phyloP scores from a whole-genome alignment of 2,329 filamentous ascomycete species.

The Aspergillus glaucus region DNA sequence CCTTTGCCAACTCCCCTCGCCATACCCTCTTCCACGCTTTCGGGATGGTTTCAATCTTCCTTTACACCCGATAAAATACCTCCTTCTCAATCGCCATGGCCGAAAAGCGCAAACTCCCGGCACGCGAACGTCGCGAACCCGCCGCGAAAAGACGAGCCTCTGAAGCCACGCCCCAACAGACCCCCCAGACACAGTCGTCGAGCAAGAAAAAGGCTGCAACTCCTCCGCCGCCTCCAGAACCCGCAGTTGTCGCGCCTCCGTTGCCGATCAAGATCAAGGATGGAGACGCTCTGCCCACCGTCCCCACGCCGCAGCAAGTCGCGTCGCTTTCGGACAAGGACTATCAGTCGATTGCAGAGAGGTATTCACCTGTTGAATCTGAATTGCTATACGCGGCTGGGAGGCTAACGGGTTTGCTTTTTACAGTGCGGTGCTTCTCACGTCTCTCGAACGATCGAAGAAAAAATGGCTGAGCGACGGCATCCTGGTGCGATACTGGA shows the following conservation, averaged over 20 bases:
- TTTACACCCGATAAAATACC: background rate
- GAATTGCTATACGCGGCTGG: background rate
- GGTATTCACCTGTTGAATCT: slow-evolving; percentile 25
- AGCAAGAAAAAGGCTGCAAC: slow-evolving; percentile 32
- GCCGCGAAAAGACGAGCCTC: slow-evolving; percentile 39
- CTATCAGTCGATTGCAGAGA: slow-evolving; percentile 56
- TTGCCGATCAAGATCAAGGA: slow-evolving; percentile 51
- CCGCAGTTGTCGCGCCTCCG: slow-evolving; percentile 30
- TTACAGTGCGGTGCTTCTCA: slow-evolving; percentile 49
- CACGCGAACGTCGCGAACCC: slow-evolving; percentile 40
- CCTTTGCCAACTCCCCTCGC: background rate
- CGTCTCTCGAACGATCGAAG: slow-evolving; percentile 54
- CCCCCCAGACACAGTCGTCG: background rate
- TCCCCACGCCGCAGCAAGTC: slow-evolving; percentile 45
- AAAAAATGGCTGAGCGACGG: slow-evolving; percentile 51
- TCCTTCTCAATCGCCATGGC: slow-evolving; percentile 23
- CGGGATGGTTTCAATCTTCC: slow-evolving; percentile 11
- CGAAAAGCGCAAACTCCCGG: slow-evolving; percentile 39
- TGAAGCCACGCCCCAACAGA: slow-evolving; percentile 27
- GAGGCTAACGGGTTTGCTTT: background rate
- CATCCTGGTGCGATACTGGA: slow-evolving; percentile 53
- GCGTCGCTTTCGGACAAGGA: slow-evolving; percentile 43
- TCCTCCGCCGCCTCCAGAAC: slow-evolving; percentile 20
- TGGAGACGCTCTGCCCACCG: slow-evolving; percentile 48
- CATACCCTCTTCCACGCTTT: slow-evolving; percentile 12